These are phyloP conservation scores for Yamadazyma epiphylla DNA, from an alignment of 1,139 yeast genomes.

Conservation along the genomic window DNA sequence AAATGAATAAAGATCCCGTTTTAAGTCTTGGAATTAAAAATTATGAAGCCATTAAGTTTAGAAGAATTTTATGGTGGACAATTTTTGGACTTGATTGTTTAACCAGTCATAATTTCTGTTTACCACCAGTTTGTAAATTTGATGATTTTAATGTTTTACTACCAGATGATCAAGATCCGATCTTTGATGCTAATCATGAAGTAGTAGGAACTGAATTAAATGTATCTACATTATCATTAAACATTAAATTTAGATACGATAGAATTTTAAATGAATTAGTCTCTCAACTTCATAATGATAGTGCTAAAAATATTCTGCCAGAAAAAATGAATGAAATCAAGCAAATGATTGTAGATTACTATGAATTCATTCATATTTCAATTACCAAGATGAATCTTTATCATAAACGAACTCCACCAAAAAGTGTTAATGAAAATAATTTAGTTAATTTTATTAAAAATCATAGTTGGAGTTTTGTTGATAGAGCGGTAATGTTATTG, in stretches of 20 bases:
- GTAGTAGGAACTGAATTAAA: conserved; percentile 26
- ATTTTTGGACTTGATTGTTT: conserved; percentile 57
- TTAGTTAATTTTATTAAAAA: conserved; percentile 46
- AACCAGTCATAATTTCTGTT: conserved; percentile 53
- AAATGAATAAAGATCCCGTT: conserved; percentile 58
- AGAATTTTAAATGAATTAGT: conserved; percentile 52
- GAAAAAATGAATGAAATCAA: conserved; percentile 44
- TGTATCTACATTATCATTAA: conserved; percentile 40
- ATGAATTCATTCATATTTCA: conserved; percentile 46
- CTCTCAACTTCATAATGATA: conserved; percentile 37
- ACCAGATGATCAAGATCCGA: conserved; percentile 47
- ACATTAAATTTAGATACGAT: conserved; percentile 51
- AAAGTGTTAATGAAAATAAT: conserved; percentile 39
- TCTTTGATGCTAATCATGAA: conserved; percentile 20
- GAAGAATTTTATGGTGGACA: conserved; percentile 64
- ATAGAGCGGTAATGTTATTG: conserved; percentile 50
- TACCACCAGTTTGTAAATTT: conserved; percentile 52
- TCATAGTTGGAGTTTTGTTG: conserved; percentile 53
- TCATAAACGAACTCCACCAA: conserved; percentile 23
- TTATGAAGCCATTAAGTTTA: conserved; percentile 44
- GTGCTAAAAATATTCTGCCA: conserved; percentile 30
- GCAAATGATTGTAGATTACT: conserved; percentile 45
- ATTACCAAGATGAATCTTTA: conserved; percentile 26
- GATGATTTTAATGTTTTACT: conserved; percentile 56
- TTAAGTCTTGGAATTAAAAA: conserved; percentile 46